phyloP scores from a whole-genome alignment of 495 filamentous ascomycete genomes.

The Daldinia decipiens region DNA sequence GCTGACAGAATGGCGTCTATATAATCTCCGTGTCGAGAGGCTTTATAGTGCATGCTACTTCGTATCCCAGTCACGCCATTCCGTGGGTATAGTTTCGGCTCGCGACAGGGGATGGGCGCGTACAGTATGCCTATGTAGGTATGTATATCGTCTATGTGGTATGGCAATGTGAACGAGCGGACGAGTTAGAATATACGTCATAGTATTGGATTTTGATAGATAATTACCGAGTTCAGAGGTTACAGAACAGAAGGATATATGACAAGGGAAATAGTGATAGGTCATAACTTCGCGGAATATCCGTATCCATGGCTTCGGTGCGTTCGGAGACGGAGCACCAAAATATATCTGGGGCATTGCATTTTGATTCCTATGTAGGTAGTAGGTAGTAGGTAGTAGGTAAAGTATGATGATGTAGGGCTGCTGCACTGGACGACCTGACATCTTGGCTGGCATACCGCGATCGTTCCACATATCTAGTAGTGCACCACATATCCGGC shows the following conservation, averaged over 20 bases:
- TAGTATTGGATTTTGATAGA: not conserved
- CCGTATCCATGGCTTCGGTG: not conserved
- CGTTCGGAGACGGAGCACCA: too few species aligned
- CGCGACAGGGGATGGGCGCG: constrained; percentile 9
- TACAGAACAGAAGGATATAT: not conserved
- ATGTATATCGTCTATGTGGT: not conserved
- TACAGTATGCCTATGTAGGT: not conserved
- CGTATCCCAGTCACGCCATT: constrained; percentile 12
- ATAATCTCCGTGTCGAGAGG: not conserved
- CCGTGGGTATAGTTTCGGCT: constrained; percentile 8
- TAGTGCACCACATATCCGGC: not conserved
- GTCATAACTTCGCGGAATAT: not conserved
- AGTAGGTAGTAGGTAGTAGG: too few species aligned
- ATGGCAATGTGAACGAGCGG: not conserved
- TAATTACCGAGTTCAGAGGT: not conserved
- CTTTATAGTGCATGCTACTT: not conserved
- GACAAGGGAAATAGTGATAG: not conserved
- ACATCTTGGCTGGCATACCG: constrained; percentile 12
- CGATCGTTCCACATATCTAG: constrained; percentile 8
- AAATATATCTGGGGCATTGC: too few species aligned
- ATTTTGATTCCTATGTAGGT: too few species aligned
- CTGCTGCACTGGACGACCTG: constrained; percentile 5
- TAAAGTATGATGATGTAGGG: constrained; percentile 4
- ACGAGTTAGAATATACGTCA: not conserved
- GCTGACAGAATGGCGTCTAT: constrained; percentile 6